phyloP scores from a whole-genome alignment of 768 basidiomycete species.

The Termitomyces eurrhizus region DNA sequence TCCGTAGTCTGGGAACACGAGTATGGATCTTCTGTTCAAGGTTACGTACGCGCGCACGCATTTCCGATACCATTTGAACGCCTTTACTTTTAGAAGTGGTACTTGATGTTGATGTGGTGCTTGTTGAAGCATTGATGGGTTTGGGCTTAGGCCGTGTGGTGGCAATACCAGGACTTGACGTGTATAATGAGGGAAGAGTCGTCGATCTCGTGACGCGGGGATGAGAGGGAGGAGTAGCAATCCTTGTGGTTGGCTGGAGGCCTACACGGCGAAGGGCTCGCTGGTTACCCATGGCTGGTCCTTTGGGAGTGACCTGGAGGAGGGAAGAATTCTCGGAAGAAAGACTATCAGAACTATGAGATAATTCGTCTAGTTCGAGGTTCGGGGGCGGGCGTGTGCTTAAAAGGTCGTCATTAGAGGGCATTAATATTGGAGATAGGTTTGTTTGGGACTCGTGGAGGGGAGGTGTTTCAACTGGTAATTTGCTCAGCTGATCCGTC shows the following conservation, averaged over 20 bases:
- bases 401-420: conserved; percentile 56
- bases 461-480: conserved; percentile 21
- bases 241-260: conserved; percentile 41
- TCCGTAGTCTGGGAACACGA: conserved; percentile 77
- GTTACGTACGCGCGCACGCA: conserved; percentile 80
- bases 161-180: conserved; percentile 46
- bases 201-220: conserved; percentile 50
- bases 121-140: conserved; percentile 35
- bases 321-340: conserved; percentile 32
- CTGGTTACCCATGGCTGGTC: conserved; percentile 36
- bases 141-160: conserved; percentile 32
- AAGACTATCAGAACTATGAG: conserved; percentile 37
- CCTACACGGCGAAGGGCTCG: conserved; percentile 46
- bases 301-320: conserved; percentile 37
- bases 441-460: conserved; percentile 31
- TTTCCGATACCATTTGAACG: conserved; percentile 90
- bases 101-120: conserved; percentile 39
- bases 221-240: conserved; percentile 38
- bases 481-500: conserved; percentile 29
- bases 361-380: conserved; percentile 56
- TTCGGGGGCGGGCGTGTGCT: conserved; percentile 57
- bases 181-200: conserved; percentile 49
- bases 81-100: conserved; percentile 71
- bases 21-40: conserved; percentile 87
- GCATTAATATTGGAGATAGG: conserved; percentile 23